Conservation (phyloP, 805 yeast genomes). For the Grigorovia yakushimaensis region DNA sequence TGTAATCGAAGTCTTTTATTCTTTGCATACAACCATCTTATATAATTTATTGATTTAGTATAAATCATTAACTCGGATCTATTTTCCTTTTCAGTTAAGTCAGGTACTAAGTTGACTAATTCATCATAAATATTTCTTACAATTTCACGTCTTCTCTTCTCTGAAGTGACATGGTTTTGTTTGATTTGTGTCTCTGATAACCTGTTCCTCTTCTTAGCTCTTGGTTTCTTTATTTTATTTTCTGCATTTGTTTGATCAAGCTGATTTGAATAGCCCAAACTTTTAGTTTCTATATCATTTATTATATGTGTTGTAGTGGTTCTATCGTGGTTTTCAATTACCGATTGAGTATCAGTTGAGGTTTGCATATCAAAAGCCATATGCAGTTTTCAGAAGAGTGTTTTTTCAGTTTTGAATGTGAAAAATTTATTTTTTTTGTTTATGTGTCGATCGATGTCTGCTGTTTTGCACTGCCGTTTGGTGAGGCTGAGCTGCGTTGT, state of each 20-base stretch:
- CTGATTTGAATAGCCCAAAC: no score
- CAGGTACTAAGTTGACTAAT: slow-evolving; percentile 68
- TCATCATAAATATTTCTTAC: slow-evolving; percentile 75
- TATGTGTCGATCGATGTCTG: background rate
- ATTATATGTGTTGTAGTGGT: no score
- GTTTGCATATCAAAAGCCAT: no score
- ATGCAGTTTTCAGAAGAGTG: no score
- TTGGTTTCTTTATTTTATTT: slow-evolving; percentile 8
- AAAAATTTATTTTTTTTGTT: background rate
- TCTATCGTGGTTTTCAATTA: no score
- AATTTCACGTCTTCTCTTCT: slow-evolving; percentile 77
- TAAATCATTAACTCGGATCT: slow-evolving; percentile 74
- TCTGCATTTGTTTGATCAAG: background rate
- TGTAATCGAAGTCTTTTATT: slow-evolving; percentile 36
- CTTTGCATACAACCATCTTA: slow-evolving; percentile 41
- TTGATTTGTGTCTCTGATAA: slow-evolving; percentile 30
- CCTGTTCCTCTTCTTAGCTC: slow-evolving; percentile 6
- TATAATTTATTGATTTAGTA: slow-evolving; percentile 50
- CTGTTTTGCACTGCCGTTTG: no score
- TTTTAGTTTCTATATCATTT: no score
- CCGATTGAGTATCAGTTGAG: no score
- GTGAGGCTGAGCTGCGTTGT: no score
- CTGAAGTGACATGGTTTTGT: slow-evolving; percentile 77
- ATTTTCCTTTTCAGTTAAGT: slow-evolving; percentile 54
- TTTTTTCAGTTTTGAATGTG: no score